Percentiles rank a stretch among this genome's conserved stretches.
Evolutionary conservation across 176 grass and related monocot species (phyloP).

Genomic region (Bonia amplexicaulis): DNA sequence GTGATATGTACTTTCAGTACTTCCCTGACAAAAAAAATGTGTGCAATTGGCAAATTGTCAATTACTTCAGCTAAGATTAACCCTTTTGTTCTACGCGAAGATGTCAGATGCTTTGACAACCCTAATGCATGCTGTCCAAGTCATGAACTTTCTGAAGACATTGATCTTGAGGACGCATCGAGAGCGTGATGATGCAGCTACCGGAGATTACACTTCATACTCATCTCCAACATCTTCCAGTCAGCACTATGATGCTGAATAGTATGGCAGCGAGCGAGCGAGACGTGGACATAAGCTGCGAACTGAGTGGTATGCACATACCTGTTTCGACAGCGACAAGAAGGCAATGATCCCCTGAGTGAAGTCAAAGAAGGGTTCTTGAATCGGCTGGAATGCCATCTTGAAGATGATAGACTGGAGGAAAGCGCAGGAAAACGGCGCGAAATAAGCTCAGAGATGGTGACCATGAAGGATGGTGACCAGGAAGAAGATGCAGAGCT

Average conservation of each 20-base stretch:
- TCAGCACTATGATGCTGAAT: slow-evolving; percentile 12
- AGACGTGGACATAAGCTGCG: slow-evolving; percentile 47
- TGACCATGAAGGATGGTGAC: slow-evolving; percentile 16
- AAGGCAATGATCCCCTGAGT: slow-evolving; percentile 33
- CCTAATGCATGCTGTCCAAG: slow-evolving; percentile 96
- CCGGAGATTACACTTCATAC: slow-evolving; percentile 53
- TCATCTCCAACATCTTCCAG: slow-evolving; percentile 56
- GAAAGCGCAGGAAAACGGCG: slow-evolving; percentile 11
- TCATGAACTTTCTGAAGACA: slow-evolving; percentile 95
- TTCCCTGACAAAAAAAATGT: background rate
- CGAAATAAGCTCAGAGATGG: background rate
- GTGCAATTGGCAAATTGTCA: background rate
- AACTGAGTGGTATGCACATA: slow-evolving; percentile 47
- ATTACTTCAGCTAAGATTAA: background rate
- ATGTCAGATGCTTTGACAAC: slow-evolving; percentile 98
- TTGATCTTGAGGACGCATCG: slow-evolving; percentile 75
- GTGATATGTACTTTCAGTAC: background rate
- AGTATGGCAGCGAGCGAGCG: slow-evolving; percentile 35
- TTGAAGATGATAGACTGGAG: slow-evolving; percentile 1
- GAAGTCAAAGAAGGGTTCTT: slow-evolving; percentile 63
- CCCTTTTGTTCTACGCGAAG: slow-evolving; percentile 43
- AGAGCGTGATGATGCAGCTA: slow-evolving; percentile 60
- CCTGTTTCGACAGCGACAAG: slow-evolving; percentile 51
- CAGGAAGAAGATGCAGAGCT: slow-evolving; percentile 9
- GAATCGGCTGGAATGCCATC: slow-evolving; percentile 39